phyloP scores from a whole-genome alignment of 495 filamentous ascomycete genomes.

The Neurospora sp. region DNA sequence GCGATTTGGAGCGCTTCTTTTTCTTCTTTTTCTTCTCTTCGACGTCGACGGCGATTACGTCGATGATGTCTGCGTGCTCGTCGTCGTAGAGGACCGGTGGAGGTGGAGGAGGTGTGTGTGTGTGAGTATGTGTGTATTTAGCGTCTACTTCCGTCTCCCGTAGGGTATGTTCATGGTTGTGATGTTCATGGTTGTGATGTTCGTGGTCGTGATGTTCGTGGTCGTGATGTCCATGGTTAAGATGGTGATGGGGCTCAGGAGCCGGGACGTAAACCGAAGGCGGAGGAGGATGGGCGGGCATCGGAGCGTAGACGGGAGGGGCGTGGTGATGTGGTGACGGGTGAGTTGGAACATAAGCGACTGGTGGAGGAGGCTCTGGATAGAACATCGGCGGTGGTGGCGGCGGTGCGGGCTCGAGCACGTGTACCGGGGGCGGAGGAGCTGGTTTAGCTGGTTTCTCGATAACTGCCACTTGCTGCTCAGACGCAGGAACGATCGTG shows the following conservation, averaged over 20 bases:
- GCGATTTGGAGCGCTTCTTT: conserved; percentile 10
- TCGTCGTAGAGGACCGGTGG: conserved; percentile 16
- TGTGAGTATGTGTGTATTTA: background rate
- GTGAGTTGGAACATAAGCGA: background rate
- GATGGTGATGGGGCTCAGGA: conserved; percentile 14
- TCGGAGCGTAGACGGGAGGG: background rate
- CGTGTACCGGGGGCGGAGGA: background rate
- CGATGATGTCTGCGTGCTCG: conserved; percentile 29
- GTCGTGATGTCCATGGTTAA: conserved; percentile 5
- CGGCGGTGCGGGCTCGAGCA: background rate
- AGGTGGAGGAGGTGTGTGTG: conserved; percentile 13
- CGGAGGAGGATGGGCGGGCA: conserved; percentile 7
- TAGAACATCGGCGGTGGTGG: background rate
- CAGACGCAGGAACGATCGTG: conserved; percentile 28
- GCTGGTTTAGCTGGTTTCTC: background rate
- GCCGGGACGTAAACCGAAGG: conserved; percentile 15
- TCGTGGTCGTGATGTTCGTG: conserved; percentile 11
- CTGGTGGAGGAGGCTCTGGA: background rate
- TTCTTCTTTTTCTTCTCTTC: conserved; percentile 18
- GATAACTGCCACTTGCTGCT: background rate
- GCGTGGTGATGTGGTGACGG: background rate
- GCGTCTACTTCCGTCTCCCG: background rate
- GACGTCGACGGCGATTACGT: conserved; percentile 43
- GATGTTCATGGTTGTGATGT: conserved; percentile 5
- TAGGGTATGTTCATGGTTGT: background rate